Percentiles rank a stretch among this genome's conserved stretches.
phyloP scores from a whole-genome alignment of 139 green algal genomes.

The Haematococcus lacustris region DNA sequence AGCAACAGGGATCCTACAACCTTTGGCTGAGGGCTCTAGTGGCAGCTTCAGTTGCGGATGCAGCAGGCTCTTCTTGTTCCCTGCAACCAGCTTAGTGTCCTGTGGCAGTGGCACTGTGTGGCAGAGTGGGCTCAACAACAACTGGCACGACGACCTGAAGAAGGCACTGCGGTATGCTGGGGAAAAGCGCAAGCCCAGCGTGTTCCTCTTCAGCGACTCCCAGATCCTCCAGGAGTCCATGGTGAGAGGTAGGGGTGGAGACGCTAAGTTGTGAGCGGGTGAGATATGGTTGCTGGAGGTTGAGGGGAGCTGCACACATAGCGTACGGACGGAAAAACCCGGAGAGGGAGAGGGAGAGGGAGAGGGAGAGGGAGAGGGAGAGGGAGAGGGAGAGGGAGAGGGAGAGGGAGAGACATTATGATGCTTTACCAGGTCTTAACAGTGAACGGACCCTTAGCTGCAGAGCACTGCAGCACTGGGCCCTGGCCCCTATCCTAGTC shows the following conservation, averaged over 20 bases:
- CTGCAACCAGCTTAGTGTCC: too few species aligned
- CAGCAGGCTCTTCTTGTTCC: too few species aligned
- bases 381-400: background rate
- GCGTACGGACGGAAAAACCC: background rate
- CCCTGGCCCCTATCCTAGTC: too few species aligned
- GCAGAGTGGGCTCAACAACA: constrained; percentile 14
- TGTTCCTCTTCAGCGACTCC: constrained; percentile 68
- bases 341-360: background rate
- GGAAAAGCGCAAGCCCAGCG: constrained; percentile 31
- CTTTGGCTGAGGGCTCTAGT: too few species aligned
- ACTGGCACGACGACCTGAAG: constrained; percentile 72
- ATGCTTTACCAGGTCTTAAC: background rate
- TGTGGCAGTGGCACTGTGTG: constrained; percentile 9
- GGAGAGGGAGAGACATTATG: background rate
- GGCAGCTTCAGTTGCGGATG: too few species aligned
- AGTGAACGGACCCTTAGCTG: too few species aligned
- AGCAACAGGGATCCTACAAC: too few species aligned
- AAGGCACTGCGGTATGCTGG: constrained; percentile 46
- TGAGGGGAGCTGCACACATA: background rate
- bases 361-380: background rate
- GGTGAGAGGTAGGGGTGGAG: constrained; percentile 1
- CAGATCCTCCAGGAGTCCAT: constrained; percentile 56
- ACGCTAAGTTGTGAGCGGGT: background rate
- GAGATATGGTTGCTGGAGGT: background rate
- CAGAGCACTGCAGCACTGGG: too few species aligned